These are phyloP conservation scores for Penstemon davidsonii DNA, from an alignment of 257 asterid species.

Conservation along the genomic window DNA sequence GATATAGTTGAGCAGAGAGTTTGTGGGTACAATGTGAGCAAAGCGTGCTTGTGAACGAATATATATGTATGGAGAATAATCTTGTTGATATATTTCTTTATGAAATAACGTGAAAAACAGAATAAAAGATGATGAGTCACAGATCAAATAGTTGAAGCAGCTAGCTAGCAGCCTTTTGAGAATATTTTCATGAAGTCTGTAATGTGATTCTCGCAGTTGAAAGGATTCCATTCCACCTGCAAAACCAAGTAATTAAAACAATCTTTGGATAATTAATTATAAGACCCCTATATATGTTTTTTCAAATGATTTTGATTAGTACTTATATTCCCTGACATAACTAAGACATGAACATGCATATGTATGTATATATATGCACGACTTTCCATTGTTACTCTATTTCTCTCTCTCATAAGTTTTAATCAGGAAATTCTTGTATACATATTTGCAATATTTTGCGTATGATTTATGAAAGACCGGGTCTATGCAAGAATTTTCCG, in stretches of 20 bases:
- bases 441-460: too few relatives aligned
- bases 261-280: neutral
- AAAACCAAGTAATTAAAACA: too few relatives aligned
- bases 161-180: slow-evolving; percentile 18
- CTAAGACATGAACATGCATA: neutral
- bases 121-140: neutral
- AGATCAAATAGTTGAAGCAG: slow-evolving; percentile 26
- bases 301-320: slow-evolving; percentile 9
- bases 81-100: slow-evolving; percentile 12
- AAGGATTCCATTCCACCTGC: too few relatives aligned
- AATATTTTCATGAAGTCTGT: slow-evolving; percentile 32
- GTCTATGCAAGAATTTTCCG: too few relatives aligned
- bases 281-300: neutral
- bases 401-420: neutral
- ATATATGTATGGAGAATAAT: slow-evolving; percentile 22
- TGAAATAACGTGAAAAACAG: slow-evolving; percentile 1
- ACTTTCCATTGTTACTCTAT: slow-evolving; percentile 5
- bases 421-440: too few relatives aligned
- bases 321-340: slow-evolving; percentile 27
- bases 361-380: slow-evolving; percentile 14
- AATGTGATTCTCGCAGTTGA: slow-evolving; percentile 31
- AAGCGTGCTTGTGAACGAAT: slow-evolving; percentile 39
- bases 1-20: slow-evolving; percentile 7
- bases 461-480: too few relatives aligned
- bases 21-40: slow-evolving; percentile 29